Base-by-base conservation (phyloP, 2,329 filamentous ascomycete genomes). In the Pseudogymnoascus pannorum region DNA sequence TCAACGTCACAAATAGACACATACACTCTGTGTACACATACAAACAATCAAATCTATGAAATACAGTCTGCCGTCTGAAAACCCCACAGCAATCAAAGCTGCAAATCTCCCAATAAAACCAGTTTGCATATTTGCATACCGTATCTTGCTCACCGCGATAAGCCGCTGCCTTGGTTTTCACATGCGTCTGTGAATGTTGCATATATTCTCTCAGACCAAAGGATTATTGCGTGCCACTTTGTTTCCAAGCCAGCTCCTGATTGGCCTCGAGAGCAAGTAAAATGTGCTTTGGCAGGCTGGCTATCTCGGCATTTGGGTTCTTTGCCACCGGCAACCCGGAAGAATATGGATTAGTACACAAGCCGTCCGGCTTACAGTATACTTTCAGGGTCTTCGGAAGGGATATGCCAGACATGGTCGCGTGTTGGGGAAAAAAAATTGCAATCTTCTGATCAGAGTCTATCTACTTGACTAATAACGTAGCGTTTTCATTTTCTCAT, bases 401-500 rank as follows among this genome's bases (percentile, higher is more conserved):
- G 26, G 48, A 31, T 31, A 33, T 54, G 48, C 48, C 7, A 54
- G 48, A 54, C 48, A 54, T 54, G 48, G 48, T 54, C 48, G 48
- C 48, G 48, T 54, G 48, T 54, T 54, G 24, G 6, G n/a, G n/a
- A 42, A 51, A 48, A 48, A 54, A 54, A 54, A 31, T 8, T 18
- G 26, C 48, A 31, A 18, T 33, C 48, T 54, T 54, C 26, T 54
- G 48, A 54, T 54, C 48, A 20, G 26, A 31, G 26, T 54, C 48
- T 54, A 54, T 54, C 48, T 54, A 54, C 26, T 33, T 31, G 48
- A 54, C 48, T 31, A 54, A 54, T 54, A 54, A 54, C 48, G 26
- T 31, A 54, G 44, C 44, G n/a, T 54, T 54, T 54, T 54, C 48
- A 33, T 54, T 31, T 54, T 16, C 48, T 54, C 48, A 16, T 54